Evolutionary conservation across 768 basidiomycete species (phyloP).

Genomic region (Lactarius akahatsu): DNA sequence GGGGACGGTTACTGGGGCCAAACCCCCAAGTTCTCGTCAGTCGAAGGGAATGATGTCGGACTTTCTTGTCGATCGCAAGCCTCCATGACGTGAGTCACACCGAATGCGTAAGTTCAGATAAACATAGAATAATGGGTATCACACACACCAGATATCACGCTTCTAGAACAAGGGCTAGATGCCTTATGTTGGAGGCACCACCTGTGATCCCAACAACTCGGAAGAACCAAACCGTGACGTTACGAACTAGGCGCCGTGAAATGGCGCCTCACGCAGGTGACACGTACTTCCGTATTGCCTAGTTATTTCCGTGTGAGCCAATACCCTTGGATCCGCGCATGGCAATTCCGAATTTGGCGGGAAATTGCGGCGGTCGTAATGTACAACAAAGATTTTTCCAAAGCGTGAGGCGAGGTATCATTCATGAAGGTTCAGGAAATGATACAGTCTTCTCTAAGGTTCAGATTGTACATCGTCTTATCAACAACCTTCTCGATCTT

Average conservation of each 20-base stretch:
- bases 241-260: conserved; percentile 12
- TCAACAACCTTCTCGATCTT: conserved; percentile 97
- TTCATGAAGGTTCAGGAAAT: conserved; percentile 35
- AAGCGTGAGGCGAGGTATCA: conserved; percentile 2
- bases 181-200: conserved; percentile 11
- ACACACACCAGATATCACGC: conserved; percentile 3
- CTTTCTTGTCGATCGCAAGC: background rate
- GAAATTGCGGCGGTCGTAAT: background rate
- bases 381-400: background rate
- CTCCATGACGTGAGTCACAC: background rate
- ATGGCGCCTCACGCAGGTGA: conserved; percentile 18
- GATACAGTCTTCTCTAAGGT: conserved; percentile 90
- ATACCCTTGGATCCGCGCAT: conserved; percentile 2
- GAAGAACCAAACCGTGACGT: conserved; percentile 3
- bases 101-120: background rate
- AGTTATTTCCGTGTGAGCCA: conserved; percentile 11
- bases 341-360: conserved; percentile 12
- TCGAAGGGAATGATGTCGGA: conserved; percentile 5
- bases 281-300: conserved; percentile 16
- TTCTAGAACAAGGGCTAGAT: conserved; percentile 4
- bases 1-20: background rate
- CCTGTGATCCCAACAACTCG: conserved; percentile 12
- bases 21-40: background rate
- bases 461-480: conserved; percentile 91
- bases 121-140: background rate